These are phyloP conservation scores for Cucurbitaria berberidis DNA, from an alignment of 2,329 filamentous ascomycete genomes.

Conservation along the genomic window DNA sequence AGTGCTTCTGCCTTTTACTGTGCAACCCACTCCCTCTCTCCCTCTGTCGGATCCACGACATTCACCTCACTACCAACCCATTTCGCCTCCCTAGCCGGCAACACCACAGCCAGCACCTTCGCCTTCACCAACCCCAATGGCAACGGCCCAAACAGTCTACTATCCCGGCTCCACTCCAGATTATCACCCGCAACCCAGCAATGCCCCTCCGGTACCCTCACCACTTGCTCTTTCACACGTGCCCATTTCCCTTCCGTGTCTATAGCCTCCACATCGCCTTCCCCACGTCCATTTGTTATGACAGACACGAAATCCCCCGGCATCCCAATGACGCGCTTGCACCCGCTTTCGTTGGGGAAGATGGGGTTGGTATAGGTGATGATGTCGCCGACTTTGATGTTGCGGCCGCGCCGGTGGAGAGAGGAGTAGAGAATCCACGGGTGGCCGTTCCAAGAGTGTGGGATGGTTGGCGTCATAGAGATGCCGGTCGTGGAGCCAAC, in stretches of 20 bases:
- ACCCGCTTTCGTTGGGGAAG: constrained; percentile 60
- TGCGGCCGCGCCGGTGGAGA: constrained; percentile 61
- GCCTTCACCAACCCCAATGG: constrained; percentile 84
- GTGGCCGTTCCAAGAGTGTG: constrained; percentile 17
- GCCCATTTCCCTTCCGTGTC: constrained; percentile 35
- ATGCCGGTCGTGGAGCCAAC: constrained; percentile 70
- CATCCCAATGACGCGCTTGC: constrained; percentile 74
- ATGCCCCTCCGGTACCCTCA: constrained; percentile 87
- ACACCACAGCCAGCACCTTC: constrained; percentile 68
- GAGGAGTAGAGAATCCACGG: constrained; percentile 36
- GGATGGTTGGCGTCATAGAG: constrained; percentile 88
- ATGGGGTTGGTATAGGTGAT: constrained; percentile 80
- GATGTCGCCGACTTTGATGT: constrained; percentile 78
- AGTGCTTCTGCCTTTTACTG: not conserved
- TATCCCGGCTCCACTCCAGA: constrained; percentile 81
- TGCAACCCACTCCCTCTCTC: constrained; percentile 18
- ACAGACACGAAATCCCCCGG: constrained; percentile 73
- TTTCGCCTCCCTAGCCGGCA: constrained; percentile 31
- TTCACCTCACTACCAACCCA: constrained; percentile 31
- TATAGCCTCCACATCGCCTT: constrained; percentile 30
- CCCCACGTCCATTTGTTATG: constrained; percentile 61
- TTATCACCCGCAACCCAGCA: constrained; percentile 94
- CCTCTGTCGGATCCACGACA: constrained; percentile 13
- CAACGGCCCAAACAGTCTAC: constrained; percentile 82
- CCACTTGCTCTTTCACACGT: constrained; percentile 56